Evolutionary conservation across 495 filamentous ascomycete genomes (phyloP), one percentile per base, ranked within the genome.

Genomic region (Apodospora peruviana): DNA sequence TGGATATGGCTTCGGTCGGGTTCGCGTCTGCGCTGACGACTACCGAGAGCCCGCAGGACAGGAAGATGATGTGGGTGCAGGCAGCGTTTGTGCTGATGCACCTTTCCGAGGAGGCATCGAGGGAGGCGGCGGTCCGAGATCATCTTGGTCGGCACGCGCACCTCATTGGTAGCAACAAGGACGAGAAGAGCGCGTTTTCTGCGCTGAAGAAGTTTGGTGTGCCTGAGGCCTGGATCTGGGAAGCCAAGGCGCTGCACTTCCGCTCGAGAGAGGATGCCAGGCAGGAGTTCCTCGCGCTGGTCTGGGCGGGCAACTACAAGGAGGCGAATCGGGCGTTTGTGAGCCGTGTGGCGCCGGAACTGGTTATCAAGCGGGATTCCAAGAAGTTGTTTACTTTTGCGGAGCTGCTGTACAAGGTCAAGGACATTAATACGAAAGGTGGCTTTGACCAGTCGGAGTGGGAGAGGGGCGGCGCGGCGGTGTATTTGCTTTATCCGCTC

Each of bases 261-360:
- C 82, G 89, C 34, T 75, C 82, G 49, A 78, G 74, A 41, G 76
- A 80, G 47, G 72, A 78, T 23, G 78, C 83, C 18, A 69, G 67
- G 17, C 73, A 75, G 38, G 86, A 95, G 59, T 83, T 89, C 5
- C 74, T 83, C 37, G 88, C 81, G 49, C 78, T 96, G 3, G 76
- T 96, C 50, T 78, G 79, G 43, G 91, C 87, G 7, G 78, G 76
- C 40, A 79, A 87, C 44, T 87, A 82, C 72, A 77, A 79, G 40
- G 86, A 91, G 59, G 91, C 93, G 18, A 93, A 96, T 65, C 72
- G 78, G 24, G 89, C 89, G 1, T 86, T 97, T 48, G 77, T 83
- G 45, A 75, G 77, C 20, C 74, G 80, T 47, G 90, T 97, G 14
- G 93, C 83, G 0, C 91, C 91, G 0, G 73, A 76, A 11, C 76